Base-by-base conservation (phyloP, 2,329 filamentous ascomycete species). In the Fusarium circinatum region DNA sequence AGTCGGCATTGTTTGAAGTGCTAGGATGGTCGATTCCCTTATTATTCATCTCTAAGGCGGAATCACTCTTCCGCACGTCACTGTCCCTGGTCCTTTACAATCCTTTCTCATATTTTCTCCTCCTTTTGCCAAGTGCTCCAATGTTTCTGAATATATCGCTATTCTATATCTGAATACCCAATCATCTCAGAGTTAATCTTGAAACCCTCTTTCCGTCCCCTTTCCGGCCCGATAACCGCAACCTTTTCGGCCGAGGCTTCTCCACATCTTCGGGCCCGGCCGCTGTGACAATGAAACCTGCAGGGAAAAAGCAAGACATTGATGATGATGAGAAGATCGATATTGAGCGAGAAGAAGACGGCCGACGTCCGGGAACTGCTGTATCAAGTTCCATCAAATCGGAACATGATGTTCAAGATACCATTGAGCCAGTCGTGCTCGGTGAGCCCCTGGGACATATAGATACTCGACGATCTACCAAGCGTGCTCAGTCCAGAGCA, bases 401-500 rank as follows among this genome's bases (percentile, higher is more conserved):
- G 18, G 32, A 54, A n/a, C 60, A 68, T 44, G 68, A 71, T 54
- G 71, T 42, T n/a, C 55, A 62, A 48, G 71, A 74, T 41, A 63
- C 32, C 38, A 72, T 75, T 54, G 75, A 75, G 26, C 74, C 74
- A 20, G 68, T 76, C 55, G 69, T 65, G 18, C 51, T 75, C 22
- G 76, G 74, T n/a, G 76, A 78, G 36, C 66, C 68, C 14, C 36
- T 76, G 15, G 76, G 76, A 20, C 70, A 76, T 30, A 74, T 77
- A 60, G 71, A 76, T 36, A 74, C 76, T 30, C 65, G 70, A 22
- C 61, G 52, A 48, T 77, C 76, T 17, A 34, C 52, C 34, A 75
- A 60, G 39, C 73, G 63, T 49, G 74, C 70, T 15, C 68, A 69
- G 54, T 83, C 84, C 18, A 82, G 80, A 36, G 77, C 81, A 20